These are phyloP conservation scores for Barbarea vulgaris DNA, from an alignment of 345 rosid genomes.

Conservation along the genomic window DNA sequence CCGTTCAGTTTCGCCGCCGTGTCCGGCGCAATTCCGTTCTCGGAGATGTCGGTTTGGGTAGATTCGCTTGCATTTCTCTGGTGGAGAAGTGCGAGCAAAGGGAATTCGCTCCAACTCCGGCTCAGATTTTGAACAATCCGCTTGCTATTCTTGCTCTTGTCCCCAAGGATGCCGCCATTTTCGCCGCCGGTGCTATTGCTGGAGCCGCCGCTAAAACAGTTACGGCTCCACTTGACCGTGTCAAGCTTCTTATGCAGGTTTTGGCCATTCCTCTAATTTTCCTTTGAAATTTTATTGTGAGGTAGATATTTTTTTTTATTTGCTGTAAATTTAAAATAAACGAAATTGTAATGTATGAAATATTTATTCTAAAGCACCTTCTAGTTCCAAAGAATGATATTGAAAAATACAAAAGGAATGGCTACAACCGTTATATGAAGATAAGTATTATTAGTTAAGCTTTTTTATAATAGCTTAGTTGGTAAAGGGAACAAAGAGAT, in stretches of 20 bases:
- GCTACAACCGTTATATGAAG: background rate
- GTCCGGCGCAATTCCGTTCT: background rate
- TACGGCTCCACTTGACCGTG: conserved; percentile 95
- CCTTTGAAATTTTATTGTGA: background rate
- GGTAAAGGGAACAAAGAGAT: conserved; percentile 1
- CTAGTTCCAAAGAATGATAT: background rate
- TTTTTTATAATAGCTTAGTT: background rate
- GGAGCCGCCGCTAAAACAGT: conserved; percentile 96
- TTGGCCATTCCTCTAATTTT: background rate
- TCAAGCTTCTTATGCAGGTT: conserved; percentile 98
- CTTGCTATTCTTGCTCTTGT: conserved; percentile 66
- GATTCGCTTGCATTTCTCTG: conserved; percentile 68
- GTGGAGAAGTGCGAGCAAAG: conserved; percentile 54
- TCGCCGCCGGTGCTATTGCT: conserved; percentile 87
- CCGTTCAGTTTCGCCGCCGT: conserved; percentile 18
- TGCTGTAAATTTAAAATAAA: background rate
- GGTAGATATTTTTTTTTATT: background rate
- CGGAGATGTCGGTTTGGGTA: conserved; percentile 33
- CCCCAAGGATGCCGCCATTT: conserved; percentile 77
- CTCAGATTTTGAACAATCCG: conserved; percentile 78
- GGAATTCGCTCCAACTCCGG: conserved; percentile 58
- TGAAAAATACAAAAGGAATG: background rate
- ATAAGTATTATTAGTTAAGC: background rate
- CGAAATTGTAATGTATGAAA: background rate
- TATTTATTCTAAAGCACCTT: background rate